Evolutionary conservation across 2,329 filamentous ascomycete genomes (phyloP).

Genomic region (Pleoardoris graminearum): DNA sequence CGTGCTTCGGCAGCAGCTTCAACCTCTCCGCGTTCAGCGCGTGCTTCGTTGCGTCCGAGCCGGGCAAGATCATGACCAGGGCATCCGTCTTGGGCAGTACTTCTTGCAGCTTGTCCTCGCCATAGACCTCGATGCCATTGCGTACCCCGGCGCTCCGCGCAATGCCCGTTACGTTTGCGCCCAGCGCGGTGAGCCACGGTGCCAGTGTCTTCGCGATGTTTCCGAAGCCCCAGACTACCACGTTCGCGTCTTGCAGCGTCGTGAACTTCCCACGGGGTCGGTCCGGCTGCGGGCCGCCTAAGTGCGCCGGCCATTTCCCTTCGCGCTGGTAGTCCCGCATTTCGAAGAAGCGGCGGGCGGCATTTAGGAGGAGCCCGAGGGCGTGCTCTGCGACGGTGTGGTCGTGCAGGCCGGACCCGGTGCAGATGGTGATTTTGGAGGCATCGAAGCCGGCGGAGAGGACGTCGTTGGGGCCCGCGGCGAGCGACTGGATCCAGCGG

Average conservation of each 20-base stretch:
- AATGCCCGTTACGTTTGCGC: conserved; percentile 62
- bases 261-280: conserved; percentile 61
- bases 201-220: conserved; percentile 66
- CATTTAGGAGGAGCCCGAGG: conserved; percentile 60
- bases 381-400: conserved; percentile 67
- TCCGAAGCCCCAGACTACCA: conserved; percentile 67
- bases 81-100: conserved; percentile 63
- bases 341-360: conserved; percentile 62
- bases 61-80: conserved; percentile 59
- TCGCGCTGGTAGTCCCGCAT: conserved; percentile 66
- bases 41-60: conserved; percentile 64
- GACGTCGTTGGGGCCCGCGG: conserved; percentile 68
- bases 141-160: conserved; percentile 62
- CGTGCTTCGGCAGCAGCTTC: conserved; percentile 62
- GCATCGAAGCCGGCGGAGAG: conserved; percentile 63
- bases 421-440: conserved; percentile 57
- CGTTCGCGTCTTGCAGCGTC: conserved; percentile 61
- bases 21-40: conserved; percentile 63
- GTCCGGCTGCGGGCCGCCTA: conserved; percentile 64
- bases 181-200: conserved; percentile 58
- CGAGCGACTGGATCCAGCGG: conserved; percentile 68
- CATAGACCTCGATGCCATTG: conserved; percentile 61
- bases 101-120: conserved; percentile 57
- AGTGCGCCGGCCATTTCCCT: conserved; percentile 62
- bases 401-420: conserved; percentile 67